Conservation (phyloP, 495 filamentous ascomycete genomes). For the Aspergillus taichungensis region DNA sequence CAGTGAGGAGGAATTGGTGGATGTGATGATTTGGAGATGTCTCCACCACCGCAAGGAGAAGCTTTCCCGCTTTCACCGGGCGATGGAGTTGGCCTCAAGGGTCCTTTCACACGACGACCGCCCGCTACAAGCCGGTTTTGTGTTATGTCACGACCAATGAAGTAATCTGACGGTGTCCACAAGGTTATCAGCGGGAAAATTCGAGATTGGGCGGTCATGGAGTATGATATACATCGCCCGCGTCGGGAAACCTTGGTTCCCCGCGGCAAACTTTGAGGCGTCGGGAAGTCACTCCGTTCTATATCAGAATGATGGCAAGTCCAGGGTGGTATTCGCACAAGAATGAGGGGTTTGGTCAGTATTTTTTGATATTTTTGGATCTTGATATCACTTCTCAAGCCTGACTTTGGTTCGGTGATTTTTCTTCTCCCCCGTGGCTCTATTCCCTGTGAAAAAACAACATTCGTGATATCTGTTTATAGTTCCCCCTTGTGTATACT, state of each 20-base stretch:
- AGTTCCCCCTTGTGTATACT: no score
- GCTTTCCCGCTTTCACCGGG: conserved; percentile 6
- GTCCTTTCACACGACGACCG: conserved; percentile 4
- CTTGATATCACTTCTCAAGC: background rate
- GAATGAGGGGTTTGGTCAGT: conserved; percentile 7
- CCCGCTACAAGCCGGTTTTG: conserved; percentile 5
- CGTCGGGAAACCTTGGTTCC: conserved; percentile 29
- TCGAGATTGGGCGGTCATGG: conserved; percentile 5
- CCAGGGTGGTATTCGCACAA: conserved; percentile 6
- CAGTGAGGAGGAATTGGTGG: background rate
- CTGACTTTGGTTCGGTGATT: background rate
- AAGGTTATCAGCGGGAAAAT: conserved; percentile 32
- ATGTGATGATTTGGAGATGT: background rate
- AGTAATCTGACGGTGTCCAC: conserved; percentile 14
- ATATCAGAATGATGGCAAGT: conserved; percentile 23
- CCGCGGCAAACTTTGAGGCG: conserved; percentile 27
- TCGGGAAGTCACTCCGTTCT: conserved; percentile 18
- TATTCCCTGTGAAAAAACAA: background rate
- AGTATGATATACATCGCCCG: conserved; percentile 15
- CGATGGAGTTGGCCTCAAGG: conserved; percentile 13
- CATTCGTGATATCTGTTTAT: no score
- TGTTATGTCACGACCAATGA: conserved; percentile 17
- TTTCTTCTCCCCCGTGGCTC: background rate
- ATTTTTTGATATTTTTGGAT: background rate
- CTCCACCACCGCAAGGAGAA: conserved; percentile 10